Evolutionary conservation across 352 stramenopile species (phyloP).

Genomic region (Plasmopara halstedii): DNA sequence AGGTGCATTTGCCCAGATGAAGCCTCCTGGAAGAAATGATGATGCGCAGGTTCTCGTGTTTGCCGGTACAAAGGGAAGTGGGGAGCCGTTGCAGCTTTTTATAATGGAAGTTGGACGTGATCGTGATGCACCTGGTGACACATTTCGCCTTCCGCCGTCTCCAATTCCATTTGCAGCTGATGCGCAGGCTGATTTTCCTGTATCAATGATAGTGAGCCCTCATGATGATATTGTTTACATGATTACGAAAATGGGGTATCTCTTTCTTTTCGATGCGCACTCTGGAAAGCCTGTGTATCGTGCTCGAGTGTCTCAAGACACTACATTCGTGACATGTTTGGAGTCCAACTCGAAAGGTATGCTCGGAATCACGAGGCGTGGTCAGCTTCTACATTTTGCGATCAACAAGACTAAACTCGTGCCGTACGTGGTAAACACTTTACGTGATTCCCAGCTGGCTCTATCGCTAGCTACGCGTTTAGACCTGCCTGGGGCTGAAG

Average conservation of each 20-base stretch:
- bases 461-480: constrained; percentile 94
- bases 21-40: constrained; percentile 90
- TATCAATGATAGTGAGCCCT: constrained; percentile 92
- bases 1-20: constrained; percentile 95
- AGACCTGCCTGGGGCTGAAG: constrained; percentile 95
- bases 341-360: constrained; percentile 93
- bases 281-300: constrained; percentile 98
- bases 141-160: constrained; percentile 92
- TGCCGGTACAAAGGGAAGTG: constrained; percentile 74
- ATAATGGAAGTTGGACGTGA: constrained; percentile 99
- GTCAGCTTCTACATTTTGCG: constrained; percentile 94
- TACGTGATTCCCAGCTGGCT: constrained; percentile 95
- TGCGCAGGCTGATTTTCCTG: constrained; percentile 96
- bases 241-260: constrained; percentile 99
- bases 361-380: constrained; percentile 96
- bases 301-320: constrained; percentile 95
- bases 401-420: constrained; percentile 98
- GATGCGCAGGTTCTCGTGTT: constrained; percentile 85
- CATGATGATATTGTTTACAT: constrained; percentile 96
- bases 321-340: constrained; percentile 93
- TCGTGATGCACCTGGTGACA: constrained; percentile 90
- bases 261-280: constrained; percentile 99
- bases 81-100: constrained; percentile 84
- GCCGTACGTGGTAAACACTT: constrained; percentile 97
- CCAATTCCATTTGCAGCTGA: constrained; percentile 95